Conservation (phyloP, 177 flowering plant species). For the Vitis hybrid region DNA sequence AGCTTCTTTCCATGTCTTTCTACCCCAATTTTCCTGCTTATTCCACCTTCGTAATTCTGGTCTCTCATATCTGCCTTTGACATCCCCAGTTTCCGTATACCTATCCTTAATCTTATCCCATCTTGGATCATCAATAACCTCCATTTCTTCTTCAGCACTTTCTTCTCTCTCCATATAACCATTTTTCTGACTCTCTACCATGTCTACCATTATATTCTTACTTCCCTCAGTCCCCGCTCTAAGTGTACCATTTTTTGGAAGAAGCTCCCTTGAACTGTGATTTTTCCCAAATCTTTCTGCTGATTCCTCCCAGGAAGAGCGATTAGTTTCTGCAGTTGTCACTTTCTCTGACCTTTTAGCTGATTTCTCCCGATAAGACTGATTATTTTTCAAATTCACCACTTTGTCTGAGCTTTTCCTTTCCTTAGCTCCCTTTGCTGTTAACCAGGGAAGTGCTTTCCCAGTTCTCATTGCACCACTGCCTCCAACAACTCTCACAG, state of each 20-base stretch:
- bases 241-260: background rate
- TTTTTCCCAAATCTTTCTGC: slow-evolving; percentile 5
- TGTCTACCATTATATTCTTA: slow-evolving; percentile 11
- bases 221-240: slow-evolving; percentile 13
- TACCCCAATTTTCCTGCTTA: slow-evolving; percentile 79
- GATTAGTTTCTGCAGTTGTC: background rate
- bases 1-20: slow-evolving; percentile 78
- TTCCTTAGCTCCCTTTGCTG: slow-evolving; percentile 29
- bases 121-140: slow-evolving; percentile 54
- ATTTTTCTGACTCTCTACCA: background rate
- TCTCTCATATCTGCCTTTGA: slow-evolving; percentile 32
- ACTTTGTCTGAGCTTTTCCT: slow-evolving; percentile 21
- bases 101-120: slow-evolving; percentile 60
- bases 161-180: slow-evolving; percentile 13
- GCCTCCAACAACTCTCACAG: slow-evolving; percentile 17
- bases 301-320: slow-evolving; percentile 35
- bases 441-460: slow-evolving; percentile 64
- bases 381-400: slow-evolving; percentile 11
- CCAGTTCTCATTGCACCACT: slow-evolving; percentile 16
- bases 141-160: slow-evolving; percentile 27
- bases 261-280: background rate
- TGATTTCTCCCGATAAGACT: slow-evolving; percentile 60
- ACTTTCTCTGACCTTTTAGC: slow-evolving; percentile 29
- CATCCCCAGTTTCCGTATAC: slow-evolving; percentile 28
- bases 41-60: slow-evolving; percentile 68